A percentile compares a stretch with the other conserved stretches of the same genome.
Conservation (phyloP, 2,329 filamentous ascomycete species). For the Fusarium decemcellulare region DNA sequence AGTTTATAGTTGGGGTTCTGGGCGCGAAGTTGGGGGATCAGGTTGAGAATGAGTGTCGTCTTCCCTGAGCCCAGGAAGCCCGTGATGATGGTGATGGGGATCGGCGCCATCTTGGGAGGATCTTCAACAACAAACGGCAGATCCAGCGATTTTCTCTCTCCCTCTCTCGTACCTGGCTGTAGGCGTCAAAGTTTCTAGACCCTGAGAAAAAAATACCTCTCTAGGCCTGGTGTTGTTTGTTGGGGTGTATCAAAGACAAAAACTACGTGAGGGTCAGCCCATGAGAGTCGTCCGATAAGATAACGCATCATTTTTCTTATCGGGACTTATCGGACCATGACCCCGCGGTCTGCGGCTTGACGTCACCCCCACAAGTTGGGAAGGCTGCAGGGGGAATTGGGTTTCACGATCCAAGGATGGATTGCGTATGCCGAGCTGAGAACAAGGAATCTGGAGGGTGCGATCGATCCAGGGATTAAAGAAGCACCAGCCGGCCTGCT, state of each 20-base stretch:
- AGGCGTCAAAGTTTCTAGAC: constrained; percentile 11
- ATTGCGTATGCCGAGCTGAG: constrained; percentile 43
- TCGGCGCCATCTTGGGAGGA: constrained; percentile 70
- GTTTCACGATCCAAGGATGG: constrained; percentile 33
- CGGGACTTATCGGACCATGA: constrained; percentile 33
- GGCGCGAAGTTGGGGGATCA: constrained; percentile 89
- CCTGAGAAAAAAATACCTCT: constrained; percentile 43
- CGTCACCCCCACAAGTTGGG: constrained; percentile 32
- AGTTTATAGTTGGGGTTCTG: constrained; percentile 83
- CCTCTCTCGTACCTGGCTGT: not conserved
- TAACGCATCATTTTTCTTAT: constrained; percentile 37
- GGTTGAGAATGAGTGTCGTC: constrained; percentile 94
- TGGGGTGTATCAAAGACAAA: constrained; percentile 6
- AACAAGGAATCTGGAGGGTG: constrained; percentile 28
- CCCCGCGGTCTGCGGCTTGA: constrained; percentile 40
- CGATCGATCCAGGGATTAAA: constrained; percentile 4
- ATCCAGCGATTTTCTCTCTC: not conserved
- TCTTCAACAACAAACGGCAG: not conserved
- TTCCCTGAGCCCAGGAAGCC: constrained; percentile 97
- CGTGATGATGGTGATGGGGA: constrained; percentile 94
- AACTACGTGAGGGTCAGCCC: constrained; percentile 39
- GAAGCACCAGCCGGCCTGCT: constrained; percentile 12
- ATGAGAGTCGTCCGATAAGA: constrained; percentile 44
- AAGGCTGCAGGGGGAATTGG: constrained; percentile 7
- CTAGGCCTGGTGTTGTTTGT: constrained; percentile 2